Conservation (phyloP, 257 asterid species). For the Jasminum sambac region DNA sequence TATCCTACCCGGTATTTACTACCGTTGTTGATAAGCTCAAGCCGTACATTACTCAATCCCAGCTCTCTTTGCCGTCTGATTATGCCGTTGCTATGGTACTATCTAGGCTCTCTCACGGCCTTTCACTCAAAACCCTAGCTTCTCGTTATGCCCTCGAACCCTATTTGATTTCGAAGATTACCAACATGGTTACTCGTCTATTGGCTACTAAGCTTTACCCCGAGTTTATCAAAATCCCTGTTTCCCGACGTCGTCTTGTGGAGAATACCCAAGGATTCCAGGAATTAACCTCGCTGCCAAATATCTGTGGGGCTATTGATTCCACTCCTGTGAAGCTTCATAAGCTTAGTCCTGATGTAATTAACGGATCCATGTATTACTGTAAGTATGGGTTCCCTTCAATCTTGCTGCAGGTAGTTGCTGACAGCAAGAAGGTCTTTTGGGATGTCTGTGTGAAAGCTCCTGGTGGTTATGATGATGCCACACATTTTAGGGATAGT, state of each 20-base stretch:
- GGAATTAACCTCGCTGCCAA: constrained; percentile 69
- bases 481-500: constrained; percentile 91
- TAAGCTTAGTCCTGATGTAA: constrained; percentile 47
- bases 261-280: constrained; percentile 92
- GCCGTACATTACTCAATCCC: constrained; percentile 90
- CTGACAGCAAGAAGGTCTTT: constrained; percentile 84
- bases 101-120: constrained; percentile 80
- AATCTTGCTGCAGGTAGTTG: constrained; percentile 82
- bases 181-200: constrained; percentile 93
- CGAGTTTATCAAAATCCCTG: constrained; percentile 83
- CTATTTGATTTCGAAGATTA: constrained; percentile 87
- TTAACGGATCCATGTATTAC: constrained; percentile 54
- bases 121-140: constrained; percentile 74
- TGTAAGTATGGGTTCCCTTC: constrained; percentile 75
- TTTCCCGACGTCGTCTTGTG: constrained; percentile 64
- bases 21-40: constrained; percentile 90
- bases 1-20: constrained; percentile 91
- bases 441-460: constrained; percentile 99
- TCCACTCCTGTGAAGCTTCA: constrained; percentile 74
- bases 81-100: constrained; percentile 99
- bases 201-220: constrained; percentile 96
- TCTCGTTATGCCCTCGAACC: constrained; percentile 90
- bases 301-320: constrained; percentile 90
- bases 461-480: constrained; percentile 88
- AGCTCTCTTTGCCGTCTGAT: constrained; percentile 93